Base-by-base conservation (phyloP, 2,329 filamentous ascomycete genomes). In the Zasmidium cellare region DNA sequence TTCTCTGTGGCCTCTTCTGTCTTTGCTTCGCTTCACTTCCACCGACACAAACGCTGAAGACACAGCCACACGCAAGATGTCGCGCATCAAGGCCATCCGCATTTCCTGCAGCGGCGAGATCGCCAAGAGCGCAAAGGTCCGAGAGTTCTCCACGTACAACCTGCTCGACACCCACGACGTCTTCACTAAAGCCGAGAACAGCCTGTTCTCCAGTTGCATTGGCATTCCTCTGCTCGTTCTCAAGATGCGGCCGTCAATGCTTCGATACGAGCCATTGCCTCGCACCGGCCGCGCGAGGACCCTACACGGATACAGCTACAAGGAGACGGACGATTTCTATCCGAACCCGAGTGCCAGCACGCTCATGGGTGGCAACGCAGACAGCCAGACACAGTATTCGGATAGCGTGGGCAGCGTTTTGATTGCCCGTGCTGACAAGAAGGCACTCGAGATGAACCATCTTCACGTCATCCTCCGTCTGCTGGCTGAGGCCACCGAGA, bases 171-270 rank as follows among this genome's bases (percentile, higher is more conserved):
- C 38, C 19, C 50, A 52, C 20, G 50, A 52, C n/a, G 23, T 52
- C 35, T 52, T 52, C 35, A 12, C 25, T 12, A 44, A 19, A 6
- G 50, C 31, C 11, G 50, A 52, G 50, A 3, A 44, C 50, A 52
- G 50, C 35, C 3, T 23, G 18, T 45, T 52, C 18, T 25, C 50
- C n/a, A 18, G 7, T n/a, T 11, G 44, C 18, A n/a, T 38, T 3
- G 50, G 50, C 9, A 23, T 52, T 19, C 50, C 31, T 1, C 20
- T 52, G 18, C 16, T 44, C 25, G 31, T 25, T 45, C 16, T 44
- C 31, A 52, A 22, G 6, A n/a, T 52, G n/a, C 50, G 50, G 11
- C 50, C 50, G n/a, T 52, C 50, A n/a, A 35, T 52, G 11, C 31
- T 52, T 12, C 14, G 19, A 19, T 19, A n/a, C n/a, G n/a, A n/a